phyloP scores from a whole-genome alignment of 495 filamentous ascomycete species.

The Mycothermus thermophilus region DNA sequence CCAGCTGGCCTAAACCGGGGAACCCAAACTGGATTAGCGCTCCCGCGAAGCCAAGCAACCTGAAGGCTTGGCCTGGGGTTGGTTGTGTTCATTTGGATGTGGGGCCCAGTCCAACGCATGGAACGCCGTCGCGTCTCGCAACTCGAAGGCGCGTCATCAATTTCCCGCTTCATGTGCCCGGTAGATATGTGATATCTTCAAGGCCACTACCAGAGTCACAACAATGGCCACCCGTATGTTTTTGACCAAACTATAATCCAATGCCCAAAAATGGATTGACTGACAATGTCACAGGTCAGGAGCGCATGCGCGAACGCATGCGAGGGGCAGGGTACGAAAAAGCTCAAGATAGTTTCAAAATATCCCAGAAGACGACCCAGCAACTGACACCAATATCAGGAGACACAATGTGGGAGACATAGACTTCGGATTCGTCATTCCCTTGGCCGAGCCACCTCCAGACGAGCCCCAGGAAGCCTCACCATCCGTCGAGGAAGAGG shows the following conservation, averaged over 20 bases:
- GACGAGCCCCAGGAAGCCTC: slow-evolving; percentile 1
- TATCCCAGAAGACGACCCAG: neutral
- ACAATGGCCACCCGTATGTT: slow-evolving; percentile 16
- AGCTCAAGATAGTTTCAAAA: neutral
- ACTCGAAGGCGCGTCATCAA: slow-evolving; percentile 1
- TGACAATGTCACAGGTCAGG: slow-evolving; percentile 20
- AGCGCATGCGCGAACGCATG: slow-evolving; percentile 38
- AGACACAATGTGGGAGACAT: slow-evolving; percentile 34
- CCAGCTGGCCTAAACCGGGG: no score
- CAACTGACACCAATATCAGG: slow-evolving; percentile 4
- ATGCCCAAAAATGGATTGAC: neutral
- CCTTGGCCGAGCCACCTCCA: slow-evolving; percentile 14
- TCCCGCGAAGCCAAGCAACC: no score
- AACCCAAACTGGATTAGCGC: no score
- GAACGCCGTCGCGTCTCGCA: slow-evolving; percentile 1
- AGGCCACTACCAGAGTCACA: no score
- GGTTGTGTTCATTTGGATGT: no score
- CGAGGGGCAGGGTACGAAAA: slow-evolving; percentile 34
- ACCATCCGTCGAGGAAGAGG: neutral
- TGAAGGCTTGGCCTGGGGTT: no score
- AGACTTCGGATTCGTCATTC: slow-evolving; percentile 32
- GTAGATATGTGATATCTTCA: no score
- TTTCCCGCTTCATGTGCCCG: no score
- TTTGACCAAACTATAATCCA: neutral
- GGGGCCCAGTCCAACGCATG: neutral